A percentile compares a stretch with the other conserved stretches of the same genome.
Conservation (phyloP, 2,329 filamentous ascomycete species). For the Escovopsis sp. region DNA sequence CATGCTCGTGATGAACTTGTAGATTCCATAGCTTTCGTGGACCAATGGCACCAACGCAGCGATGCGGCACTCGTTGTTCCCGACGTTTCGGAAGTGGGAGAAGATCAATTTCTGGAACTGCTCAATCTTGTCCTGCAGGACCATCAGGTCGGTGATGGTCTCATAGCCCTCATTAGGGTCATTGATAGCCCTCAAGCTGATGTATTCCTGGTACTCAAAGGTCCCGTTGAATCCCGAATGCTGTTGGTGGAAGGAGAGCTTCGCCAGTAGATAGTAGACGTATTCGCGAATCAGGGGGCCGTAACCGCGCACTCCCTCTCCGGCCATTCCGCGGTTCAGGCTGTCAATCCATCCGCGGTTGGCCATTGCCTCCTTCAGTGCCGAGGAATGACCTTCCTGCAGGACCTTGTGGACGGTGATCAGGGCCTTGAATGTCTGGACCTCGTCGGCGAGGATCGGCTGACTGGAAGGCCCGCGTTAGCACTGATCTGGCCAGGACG, state of each 20-base stretch:
- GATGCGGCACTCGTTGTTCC: conserved; percentile 94
- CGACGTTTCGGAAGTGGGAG: conserved; percentile 80
- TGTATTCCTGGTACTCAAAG: conserved; percentile 98
- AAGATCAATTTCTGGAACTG: conserved; percentile 98
- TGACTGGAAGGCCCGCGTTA: conserved; percentile 43
- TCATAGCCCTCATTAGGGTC: conserved; percentile 97
- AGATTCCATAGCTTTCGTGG: conserved; percentile 96
- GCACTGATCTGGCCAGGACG: background rate
- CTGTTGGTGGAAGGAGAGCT: conserved; percentile 90
- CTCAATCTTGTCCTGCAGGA: conserved; percentile 93
- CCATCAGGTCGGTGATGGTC: conserved; percentile 94
- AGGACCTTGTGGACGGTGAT: conserved; percentile 96
- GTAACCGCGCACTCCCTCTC: conserved; percentile 81
- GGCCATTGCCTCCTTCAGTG: conserved; percentile 74
- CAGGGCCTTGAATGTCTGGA: conserved; percentile 96
- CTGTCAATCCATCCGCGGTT: conserved; percentile 89
- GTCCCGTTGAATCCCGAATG: conserved; percentile 97
- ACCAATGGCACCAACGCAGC: conserved; percentile 86
- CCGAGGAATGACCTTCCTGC: conserved; percentile 85
- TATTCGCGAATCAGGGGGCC: conserved; percentile 90
- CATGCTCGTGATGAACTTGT: conserved; percentile 99
- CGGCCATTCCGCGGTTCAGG: conserved; percentile 65
- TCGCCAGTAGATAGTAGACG: conserved; percentile 86
- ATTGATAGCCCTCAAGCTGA: conserved; percentile 94
- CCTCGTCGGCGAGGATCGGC: conserved; percentile 94